A percentile compares a stretch with the other conserved stretches of the same genome.
phyloP scores from a whole-genome alignment of 1,139 yeast species.

The Candida sanyaensis region DNA sequence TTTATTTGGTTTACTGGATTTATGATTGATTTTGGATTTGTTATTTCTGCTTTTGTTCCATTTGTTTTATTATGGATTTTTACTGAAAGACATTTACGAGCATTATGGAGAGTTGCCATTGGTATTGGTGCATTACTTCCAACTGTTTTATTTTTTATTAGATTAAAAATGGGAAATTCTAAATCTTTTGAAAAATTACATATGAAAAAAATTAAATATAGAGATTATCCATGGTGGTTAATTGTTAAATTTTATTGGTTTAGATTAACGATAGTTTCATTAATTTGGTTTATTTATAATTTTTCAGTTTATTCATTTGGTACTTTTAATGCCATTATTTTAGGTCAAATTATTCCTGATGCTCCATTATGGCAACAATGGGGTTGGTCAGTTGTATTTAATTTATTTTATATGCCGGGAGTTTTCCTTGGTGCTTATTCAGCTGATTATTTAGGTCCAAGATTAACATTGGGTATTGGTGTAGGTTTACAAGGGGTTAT shows the following conservation, averaged over 20 bases:
- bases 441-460: conserved; percentile 85
- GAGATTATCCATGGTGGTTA: conserved; percentile 61
- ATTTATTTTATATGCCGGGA: conserved; percentile 88
- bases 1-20: conserved; percentile 86
- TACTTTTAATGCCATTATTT: conserved; percentile 71
- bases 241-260: conserved; percentile 83
- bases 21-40: conserved; percentile 88
- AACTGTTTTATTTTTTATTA: conserved; percentile 68
- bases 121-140: conserved; percentile 95
- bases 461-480: conserved; percentile 72
- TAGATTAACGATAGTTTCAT: conserved; percentile 66
- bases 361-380: conserved; percentile 61
- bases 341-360: conserved; percentile 55
- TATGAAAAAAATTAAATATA: conserved; percentile 55
- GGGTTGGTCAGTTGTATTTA: conserved; percentile 92
- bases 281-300: conserved; percentile 90
- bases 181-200: conserved; percentile 68
- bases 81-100: conserved; percentile 64
- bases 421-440: conserved; percentile 77
- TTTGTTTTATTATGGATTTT: conserved; percentile 85
- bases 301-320: conserved; percentile 87
- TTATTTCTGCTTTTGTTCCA: conserved; percentile 81
- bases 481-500: conserved; percentile 70
- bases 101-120: conserved; percentile 88
- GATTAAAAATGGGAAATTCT: conserved; percentile 74